Evolutionary conservation across 2,329 filamentous ascomycete species (phyloP).

Genomic region (Verticillium klebahnii): DNA sequence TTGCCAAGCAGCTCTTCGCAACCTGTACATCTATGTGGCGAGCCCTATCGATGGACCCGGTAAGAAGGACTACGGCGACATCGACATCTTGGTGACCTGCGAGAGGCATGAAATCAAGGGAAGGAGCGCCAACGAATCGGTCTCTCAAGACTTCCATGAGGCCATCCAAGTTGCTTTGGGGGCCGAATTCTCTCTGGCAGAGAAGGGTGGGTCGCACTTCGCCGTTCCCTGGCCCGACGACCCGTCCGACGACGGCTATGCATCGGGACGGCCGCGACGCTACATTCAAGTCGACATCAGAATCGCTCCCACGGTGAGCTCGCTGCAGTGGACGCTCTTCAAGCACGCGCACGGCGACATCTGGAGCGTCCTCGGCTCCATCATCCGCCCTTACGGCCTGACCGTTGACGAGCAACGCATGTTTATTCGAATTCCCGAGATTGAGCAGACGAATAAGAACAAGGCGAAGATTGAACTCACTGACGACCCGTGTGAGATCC

Average conservation of each 20-base stretch:
- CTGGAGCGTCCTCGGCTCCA: conserved; percentile 60
- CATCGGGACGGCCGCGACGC: not conserved
- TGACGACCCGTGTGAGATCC: conserved; percentile 45
- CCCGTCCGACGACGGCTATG: not conserved
- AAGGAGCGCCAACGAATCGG: not conserved
- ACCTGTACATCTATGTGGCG: conserved; percentile 50
- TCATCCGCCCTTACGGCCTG: conserved; percentile 61
- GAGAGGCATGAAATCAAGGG: not conserved
- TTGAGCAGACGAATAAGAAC: conserved; percentile 55
- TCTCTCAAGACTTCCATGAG: not conserved
- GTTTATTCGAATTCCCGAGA: conserved; percentile 61
- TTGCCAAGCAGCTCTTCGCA: conserved; percentile 40
- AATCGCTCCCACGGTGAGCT: conserved; percentile 36
- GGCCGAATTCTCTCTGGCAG: conserved; percentile 34
- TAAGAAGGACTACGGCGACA: conserved; percentile 65
- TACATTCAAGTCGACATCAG: conserved; percentile 68
- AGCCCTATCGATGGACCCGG: conserved; percentile 64
- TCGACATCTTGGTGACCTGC: conserved; percentile 62
- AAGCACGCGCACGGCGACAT: conserved; percentile 68
- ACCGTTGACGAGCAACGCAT: conserved; percentile 60
- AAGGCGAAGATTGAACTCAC: conserved; percentile 57
- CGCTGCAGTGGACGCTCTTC: conserved; percentile 61
- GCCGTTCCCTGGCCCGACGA: conserved; percentile 51
- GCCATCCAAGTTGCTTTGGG: conserved; percentile 28
- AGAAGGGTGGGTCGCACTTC: conserved; percentile 30